Evolutionary conservation across 2,329 filamentous ascomycete genomes (phyloP).

Genomic region (Aspergillus hiratsukae): DNA sequence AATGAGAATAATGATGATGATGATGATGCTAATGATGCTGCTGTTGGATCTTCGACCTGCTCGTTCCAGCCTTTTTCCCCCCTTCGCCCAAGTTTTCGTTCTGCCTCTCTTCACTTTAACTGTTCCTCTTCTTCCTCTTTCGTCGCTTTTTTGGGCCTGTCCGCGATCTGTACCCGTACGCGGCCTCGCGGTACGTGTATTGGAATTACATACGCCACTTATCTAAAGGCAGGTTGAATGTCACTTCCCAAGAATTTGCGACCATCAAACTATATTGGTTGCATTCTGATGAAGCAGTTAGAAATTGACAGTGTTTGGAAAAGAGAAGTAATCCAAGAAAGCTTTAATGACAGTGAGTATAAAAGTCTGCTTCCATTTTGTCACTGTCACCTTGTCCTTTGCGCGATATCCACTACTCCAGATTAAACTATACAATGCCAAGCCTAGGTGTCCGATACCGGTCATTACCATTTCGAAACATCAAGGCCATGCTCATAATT

Average conservation of each 20-base stretch:
- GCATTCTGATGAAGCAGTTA: background rate
- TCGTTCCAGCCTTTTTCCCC: conserved; percentile 7
- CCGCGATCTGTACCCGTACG: conserved; percentile 7
- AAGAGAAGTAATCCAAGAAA: background rate
- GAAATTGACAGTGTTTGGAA: background rate
- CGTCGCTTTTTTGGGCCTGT: conserved; percentile 1
- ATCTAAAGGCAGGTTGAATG: too few species aligned
- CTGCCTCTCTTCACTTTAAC: conserved; percentile 3
- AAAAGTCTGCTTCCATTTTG: background rate
- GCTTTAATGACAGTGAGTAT: background rate
- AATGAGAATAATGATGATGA: conserved; percentile 2
- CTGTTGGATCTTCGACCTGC: conserved; percentile 6
- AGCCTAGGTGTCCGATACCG: background rate
- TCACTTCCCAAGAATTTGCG: too few species aligned
- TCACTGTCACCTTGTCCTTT: background rate
- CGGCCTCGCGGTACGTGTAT: conserved; percentile 7
- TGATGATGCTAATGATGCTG: conserved; percentile 8
- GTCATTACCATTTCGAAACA: background rate
- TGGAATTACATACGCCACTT: conserved; percentile 4
- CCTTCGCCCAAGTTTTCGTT: conserved; percentile 13
- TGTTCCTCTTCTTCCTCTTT: conserved; percentile 6
- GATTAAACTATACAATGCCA: background rate
- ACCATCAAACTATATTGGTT: too few species aligned
- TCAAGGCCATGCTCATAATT: background rate
- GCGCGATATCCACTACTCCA: background rate